Evolutionary conservation across 2,329 filamentous ascomycete genomes (phyloP).

Genomic region (Colletotrichum liriopes): DNA sequence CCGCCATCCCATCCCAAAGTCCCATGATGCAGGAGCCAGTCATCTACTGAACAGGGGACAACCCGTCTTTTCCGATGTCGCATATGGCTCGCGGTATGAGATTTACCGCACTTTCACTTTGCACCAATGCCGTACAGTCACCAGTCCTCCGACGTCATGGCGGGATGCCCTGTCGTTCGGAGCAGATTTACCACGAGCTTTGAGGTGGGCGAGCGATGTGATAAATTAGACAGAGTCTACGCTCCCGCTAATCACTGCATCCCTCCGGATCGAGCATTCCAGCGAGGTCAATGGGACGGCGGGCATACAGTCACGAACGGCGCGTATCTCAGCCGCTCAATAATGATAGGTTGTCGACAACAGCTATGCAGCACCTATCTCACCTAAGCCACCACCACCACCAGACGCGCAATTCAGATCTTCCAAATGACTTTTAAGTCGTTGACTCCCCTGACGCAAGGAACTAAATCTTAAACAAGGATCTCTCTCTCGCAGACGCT

Average conservation of each 20-base stretch:
- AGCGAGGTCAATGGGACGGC: background rate
- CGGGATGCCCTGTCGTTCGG: slow-evolving; percentile 15
- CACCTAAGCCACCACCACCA: background rate
- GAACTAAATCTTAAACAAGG: background rate
- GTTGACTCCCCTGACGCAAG: too few relatives aligned
- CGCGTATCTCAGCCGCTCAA: background rate
- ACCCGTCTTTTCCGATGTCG: background rate
- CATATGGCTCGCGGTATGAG: background rate
- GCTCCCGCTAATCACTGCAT: background rate
- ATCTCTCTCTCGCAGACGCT: background rate
- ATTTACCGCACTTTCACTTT: background rate
- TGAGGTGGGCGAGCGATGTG: background rate
- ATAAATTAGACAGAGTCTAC: background rate
- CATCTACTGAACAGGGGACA: background rate
- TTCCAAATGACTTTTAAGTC: too few relatives aligned
- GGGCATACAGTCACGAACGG: background rate
- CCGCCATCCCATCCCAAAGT: background rate
- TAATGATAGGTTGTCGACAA: background rate
- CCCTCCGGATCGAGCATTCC: background rate
- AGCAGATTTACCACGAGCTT: background rate
- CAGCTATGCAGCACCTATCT: background rate
- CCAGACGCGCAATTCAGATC: too few relatives aligned
- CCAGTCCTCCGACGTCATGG: slow-evolving; percentile 15
- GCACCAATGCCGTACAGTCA: background rate
- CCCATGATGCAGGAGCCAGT: background rate